Evolutionary conservation across 73 alveolate species (phyloP).

Genomic region (Symbiodinium pilosum): DNA sequence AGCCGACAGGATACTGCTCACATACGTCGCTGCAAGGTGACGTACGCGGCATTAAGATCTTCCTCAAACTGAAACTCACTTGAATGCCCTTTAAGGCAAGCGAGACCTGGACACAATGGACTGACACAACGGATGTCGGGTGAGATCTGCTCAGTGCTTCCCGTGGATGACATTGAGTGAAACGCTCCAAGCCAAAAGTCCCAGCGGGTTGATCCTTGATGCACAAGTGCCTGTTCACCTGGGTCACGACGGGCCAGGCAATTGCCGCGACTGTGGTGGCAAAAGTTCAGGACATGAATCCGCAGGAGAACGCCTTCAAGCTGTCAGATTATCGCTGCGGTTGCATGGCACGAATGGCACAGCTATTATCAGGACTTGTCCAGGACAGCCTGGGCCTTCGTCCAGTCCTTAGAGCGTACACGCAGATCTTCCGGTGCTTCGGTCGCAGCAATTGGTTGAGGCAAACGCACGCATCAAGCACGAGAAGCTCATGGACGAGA

Average conservation of each 20-base stretch:
- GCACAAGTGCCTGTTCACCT: neutral
- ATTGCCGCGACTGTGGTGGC: conserved; percentile 63
- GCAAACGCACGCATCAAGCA: conserved; percentile 77
- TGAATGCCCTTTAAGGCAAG: neutral
- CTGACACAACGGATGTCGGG: neutral
- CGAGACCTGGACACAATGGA: neutral
- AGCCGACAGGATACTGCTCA: too few species aligned
- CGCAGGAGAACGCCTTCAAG: conserved; percentile 28
- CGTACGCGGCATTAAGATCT: too few species aligned
- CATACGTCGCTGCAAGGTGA: neutral
- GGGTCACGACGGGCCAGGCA: neutral
- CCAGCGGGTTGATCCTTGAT: neutral
- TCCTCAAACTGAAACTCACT: too few species aligned
- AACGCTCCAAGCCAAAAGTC: too few species aligned
- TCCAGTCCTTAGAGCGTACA: neutral
- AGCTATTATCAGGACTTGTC: conserved; percentile 36
- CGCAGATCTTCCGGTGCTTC: neutral
- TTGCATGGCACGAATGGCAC: too few species aligned
- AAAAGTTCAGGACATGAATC: conserved; percentile 87
- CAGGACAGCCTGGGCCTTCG: conserved; percentile 85
- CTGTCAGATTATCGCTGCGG: too few species aligned
- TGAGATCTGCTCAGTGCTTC: too few species aligned
- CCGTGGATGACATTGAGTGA: too few species aligned
- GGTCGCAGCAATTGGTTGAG: neutral
- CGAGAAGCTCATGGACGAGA: conserved; percentile 83